Conservation (phyloP, 371 early-diverging fungal species). For the Synchytrium microbalum region DNA sequence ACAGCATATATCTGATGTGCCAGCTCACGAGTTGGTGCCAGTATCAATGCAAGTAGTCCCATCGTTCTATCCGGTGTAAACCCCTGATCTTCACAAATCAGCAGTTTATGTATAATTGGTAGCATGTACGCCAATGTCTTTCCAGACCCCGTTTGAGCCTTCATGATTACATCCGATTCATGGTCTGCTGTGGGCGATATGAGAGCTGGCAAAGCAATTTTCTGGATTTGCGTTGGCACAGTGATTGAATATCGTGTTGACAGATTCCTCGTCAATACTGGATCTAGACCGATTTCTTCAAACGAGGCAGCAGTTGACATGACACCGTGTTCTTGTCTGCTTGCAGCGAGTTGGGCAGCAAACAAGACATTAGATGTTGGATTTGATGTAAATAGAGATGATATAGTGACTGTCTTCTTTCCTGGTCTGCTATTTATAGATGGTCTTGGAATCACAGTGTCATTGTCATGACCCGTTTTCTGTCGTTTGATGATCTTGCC, state of each 20-base stretch:
- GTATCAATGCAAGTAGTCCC: slow-evolving; percentile 54
- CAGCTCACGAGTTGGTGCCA: slow-evolving; percentile 93
- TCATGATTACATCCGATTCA: slow-evolving; percentile 19
- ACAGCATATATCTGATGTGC: slow-evolving; percentile 83
- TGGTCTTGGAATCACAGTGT: neutral
- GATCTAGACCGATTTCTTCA: slow-evolving; percentile 62
- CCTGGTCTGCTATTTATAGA: neutral
- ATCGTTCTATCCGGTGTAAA: slow-evolving; percentile 1
- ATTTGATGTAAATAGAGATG: neutral
- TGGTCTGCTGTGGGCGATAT: slow-evolving; percentile 16
- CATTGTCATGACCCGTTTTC: neutral
- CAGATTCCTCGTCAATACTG: slow-evolving; percentile 57
- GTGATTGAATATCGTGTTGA: slow-evolving; percentile 52
- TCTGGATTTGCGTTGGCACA: slow-evolving; percentile 65
- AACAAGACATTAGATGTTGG: neutral
- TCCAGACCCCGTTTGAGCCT: slow-evolving; percentile 89
- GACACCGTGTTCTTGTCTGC: neutral
- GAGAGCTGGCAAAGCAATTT: slow-evolving; percentile 56
- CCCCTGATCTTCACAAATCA: slow-evolving; percentile 9
- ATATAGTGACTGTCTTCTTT: neutral
- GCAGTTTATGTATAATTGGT: slow-evolving; percentile 38
- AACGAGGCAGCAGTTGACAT: slow-evolving; percentile 41
- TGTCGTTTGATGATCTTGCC: slow-evolving; percentile 2
- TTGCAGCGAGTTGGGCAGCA: neutral
- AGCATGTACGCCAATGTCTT: slow-evolving; percentile 62